Percentiles rank a stretch among this genome's conserved stretches.
Conservation (phyloP, 2,329 filamentous ascomycete genomes). For the Microdochium paspali region DNA sequence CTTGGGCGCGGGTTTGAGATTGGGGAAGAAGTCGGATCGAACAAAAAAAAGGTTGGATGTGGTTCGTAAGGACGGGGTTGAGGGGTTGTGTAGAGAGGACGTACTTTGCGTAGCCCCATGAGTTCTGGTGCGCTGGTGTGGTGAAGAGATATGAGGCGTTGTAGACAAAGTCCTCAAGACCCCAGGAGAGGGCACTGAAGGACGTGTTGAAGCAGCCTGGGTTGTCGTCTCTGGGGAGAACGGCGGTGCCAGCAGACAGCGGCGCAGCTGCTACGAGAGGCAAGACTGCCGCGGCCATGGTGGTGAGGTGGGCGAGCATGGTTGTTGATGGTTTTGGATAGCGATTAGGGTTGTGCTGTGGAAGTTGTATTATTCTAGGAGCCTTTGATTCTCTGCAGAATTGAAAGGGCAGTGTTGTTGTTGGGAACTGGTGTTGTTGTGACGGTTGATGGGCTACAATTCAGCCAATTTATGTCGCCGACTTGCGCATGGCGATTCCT, state of each 20-base stretch:
- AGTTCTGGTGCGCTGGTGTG: conserved; percentile 41
- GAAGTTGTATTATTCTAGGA: too few relatives aligned
- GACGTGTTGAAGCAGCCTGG: conserved; percentile 22
- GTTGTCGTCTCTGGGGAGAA: conserved; percentile 11
- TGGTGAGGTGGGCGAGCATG: conserved; percentile 16
- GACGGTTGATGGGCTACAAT: too few relatives aligned
- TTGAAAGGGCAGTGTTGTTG: neutral
- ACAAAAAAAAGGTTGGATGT: too few relatives aligned
- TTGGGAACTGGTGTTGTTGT: neutral
- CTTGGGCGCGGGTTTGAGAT: too few relatives aligned
- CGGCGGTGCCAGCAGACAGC: conserved; percentile 13
- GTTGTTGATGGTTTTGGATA: neutral
- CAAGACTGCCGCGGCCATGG: conserved; percentile 8
- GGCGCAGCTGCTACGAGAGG: conserved; percentile 13
- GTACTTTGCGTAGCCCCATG: conserved; percentile 29
- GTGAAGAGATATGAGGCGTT: conserved; percentile 38
- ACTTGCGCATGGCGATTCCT: too few relatives aligned
- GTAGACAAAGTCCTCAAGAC: conserved; percentile 33
- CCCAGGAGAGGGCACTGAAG: conserved; percentile 27
- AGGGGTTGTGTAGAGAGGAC: too few relatives aligned
- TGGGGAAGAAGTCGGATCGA: too few relatives aligned
- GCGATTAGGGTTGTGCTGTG: too few relatives aligned
- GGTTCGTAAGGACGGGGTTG: neutral
- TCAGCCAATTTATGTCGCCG: too few relatives aligned
- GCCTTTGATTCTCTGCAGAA: too few relatives aligned